Conservation (phyloP, 345 rosid genomes). For the Boechera retrofracta region DNA sequence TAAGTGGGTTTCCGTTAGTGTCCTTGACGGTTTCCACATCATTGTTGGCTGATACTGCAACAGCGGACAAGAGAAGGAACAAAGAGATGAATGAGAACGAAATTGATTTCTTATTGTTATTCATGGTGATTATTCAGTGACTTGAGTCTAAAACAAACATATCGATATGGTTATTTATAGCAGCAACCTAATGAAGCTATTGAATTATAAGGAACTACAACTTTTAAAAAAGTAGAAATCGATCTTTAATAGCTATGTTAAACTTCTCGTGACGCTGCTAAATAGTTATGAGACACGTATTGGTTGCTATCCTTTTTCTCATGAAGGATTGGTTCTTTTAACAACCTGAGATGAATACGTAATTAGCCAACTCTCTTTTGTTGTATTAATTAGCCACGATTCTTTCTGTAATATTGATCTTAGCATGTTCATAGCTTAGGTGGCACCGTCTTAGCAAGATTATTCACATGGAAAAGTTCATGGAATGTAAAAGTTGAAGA, state of each 20-base stretch:
- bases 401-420: background rate
- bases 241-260: conserved; percentile 3
- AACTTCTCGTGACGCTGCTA: conserved; percentile 13
- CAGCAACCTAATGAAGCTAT: background rate
- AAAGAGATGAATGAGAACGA: conserved; percentile 35
- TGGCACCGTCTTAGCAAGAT: background rate
- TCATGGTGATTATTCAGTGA: conserved; percentile 33
- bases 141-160: conserved; percentile 24
- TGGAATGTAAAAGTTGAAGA: conserved; percentile 11
- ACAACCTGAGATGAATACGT: conserved; percentile 5
- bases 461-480: background rate
- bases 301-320: conserved; percentile 9
- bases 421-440: background rate
- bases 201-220: background rate
- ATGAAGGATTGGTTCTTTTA: background rate
- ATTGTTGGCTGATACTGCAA: background rate
- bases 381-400: background rate
- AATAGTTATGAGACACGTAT: background rate
- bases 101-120: conserved; percentile 7
- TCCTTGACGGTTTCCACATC: conserved; percentile 21
- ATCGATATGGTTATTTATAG: conserved; percentile 30
- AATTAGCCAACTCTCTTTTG: conserved; percentile 6
- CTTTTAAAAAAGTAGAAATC: background rate
- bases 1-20: conserved; percentile 37
- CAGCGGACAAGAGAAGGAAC: conserved; percentile 29